Evolutionary conservation across 495 filamentous ascomycete species (phyloP).

Genomic region (Penicillium soppii): DNA sequence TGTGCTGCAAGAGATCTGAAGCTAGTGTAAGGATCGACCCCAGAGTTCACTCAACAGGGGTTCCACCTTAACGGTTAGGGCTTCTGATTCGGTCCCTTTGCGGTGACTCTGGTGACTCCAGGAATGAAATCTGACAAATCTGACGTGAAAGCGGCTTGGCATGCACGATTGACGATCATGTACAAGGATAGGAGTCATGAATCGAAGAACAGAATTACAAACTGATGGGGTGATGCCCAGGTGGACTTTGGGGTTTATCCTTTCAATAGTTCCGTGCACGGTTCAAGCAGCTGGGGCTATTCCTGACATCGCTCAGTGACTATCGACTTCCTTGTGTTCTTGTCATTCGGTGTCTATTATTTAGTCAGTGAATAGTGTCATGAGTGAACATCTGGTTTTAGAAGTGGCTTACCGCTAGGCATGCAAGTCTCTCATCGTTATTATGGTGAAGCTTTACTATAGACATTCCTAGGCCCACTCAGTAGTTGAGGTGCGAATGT

Average conservation of each 20-base stretch:
- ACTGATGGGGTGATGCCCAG: neutral
- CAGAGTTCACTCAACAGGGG: slow-evolving; percentile 4
- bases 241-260: neutral
- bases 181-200: slow-evolving; percentile 1
- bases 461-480: neutral
- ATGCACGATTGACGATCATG: slow-evolving; percentile 25
- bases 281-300: slow-evolving; percentile 11
- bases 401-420: slow-evolving; percentile 5
- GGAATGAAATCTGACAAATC: neutral
- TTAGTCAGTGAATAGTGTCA: slow-evolving; percentile 14
- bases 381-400: neutral
- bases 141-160: slow-evolving; percentile 16
- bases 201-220: neutral
- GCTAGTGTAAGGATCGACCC: slow-evolving; percentile 19
- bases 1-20: slow-evolving; percentile 24
- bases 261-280: slow-evolving; percentile 30
- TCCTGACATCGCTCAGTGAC: slow-evolving; percentile 4
- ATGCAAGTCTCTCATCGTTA: slow-evolving; percentile 6
- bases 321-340: neutral
- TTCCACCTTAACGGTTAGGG: slow-evolving; percentile 6
- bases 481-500: neutral
- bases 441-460: neutral
- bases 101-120: neutral
- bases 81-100: slow-evolving; percentile 14
- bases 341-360: neutral